Percentiles rank a stretch among this genome's conserved stretches.
phyloP scores from a whole-genome alignment of 768 basidiomycete genomes.

The Suillus decipiens region DNA sequence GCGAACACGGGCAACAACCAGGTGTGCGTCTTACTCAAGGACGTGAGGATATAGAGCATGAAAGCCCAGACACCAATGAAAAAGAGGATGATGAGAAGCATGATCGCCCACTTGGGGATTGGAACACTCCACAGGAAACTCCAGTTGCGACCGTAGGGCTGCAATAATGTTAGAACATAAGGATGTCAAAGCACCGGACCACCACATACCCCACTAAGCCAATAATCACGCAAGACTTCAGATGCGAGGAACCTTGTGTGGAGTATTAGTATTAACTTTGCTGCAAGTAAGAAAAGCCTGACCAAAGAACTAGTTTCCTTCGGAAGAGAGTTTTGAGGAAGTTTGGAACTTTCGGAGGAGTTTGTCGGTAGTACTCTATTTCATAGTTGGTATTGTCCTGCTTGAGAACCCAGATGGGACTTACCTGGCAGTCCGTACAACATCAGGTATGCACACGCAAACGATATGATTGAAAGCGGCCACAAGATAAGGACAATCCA shows the following conservation, averaged over 20 bases:
- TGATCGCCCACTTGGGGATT: slow-evolving; percentile 81
- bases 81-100: slow-evolving; percentile 78
- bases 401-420: slow-evolving; percentile 20
- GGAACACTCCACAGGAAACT: slow-evolving; percentile 86
- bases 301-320: slow-evolving; percentile 88
- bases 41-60: slow-evolving; percentile 72
- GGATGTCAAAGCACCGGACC: neutral
- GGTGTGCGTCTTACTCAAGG: slow-evolving; percentile 91
- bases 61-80: slow-evolving; percentile 86
- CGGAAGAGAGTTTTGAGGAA: slow-evolving; percentile 90
- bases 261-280: neutral
- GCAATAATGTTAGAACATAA: slow-evolving; percentile 18
- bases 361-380: slow-evolving; percentile 85
- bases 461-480: slow-evolving; percentile 77
- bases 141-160: slow-evolving; percentile 96
- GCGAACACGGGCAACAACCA: slow-evolving; percentile 96
- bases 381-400: slow-evolving; percentile 13
- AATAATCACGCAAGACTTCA: slow-evolving; percentile 89
- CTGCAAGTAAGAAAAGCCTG: slow-evolving; percentile 17
- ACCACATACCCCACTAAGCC: slow-evolving; percentile 77
- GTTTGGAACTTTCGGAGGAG: slow-evolving; percentile 92
- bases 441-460: slow-evolving; percentile 81
- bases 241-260: slow-evolving; percentile 74
- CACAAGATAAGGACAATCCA: slow-evolving; percentile 82
- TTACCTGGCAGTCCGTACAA: slow-evolving; percentile 83